Percentiles rank a stretch among this genome's conserved stretches.
These are phyloP conservation scores for Microbotryum scabiosae DNA, from an alignment of 1,284 basidiomycete genomes.

Conservation along the genomic window DNA sequence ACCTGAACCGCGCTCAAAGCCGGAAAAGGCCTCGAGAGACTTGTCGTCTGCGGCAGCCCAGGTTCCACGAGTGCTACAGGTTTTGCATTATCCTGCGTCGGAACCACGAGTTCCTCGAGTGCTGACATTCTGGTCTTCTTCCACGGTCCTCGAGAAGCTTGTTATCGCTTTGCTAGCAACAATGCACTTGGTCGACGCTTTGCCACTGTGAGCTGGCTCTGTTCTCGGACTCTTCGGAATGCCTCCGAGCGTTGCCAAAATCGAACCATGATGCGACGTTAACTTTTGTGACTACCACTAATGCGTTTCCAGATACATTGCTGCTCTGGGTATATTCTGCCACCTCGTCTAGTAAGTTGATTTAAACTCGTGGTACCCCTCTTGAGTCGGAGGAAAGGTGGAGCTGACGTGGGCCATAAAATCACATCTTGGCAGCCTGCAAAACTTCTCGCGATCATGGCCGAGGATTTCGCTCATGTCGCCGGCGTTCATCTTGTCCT, in stretches of 20 bases:
- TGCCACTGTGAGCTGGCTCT: constrained; percentile 50
- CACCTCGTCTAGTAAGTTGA: constrained; percentile 59
- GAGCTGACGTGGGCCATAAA: not conserved
- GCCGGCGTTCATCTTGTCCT: constrained; percentile 69
- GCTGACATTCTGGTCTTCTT: too few species aligned
- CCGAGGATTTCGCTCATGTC: constrained; percentile 83
- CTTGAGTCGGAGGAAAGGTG: too few species aligned
- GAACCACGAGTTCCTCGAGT: too few species aligned
- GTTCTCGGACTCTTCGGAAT: too few species aligned
- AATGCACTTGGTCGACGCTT: constrained; percentile 67
- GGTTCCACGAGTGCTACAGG: too few species aligned
- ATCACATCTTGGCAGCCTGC: constrained; percentile 34
- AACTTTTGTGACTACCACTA: not conserved
- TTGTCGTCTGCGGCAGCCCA: too few species aligned
- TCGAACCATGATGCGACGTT: not conserved
- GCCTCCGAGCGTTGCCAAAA: too few species aligned
- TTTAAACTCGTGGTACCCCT: not conserved
- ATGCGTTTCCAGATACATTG: constrained; percentile 44
- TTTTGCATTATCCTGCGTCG: too few species aligned
- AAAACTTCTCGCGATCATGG: constrained; percentile 81
- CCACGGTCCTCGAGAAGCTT: constrained; percentile 45
- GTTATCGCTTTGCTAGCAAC: constrained; percentile 67
- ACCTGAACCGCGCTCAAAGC: too few species aligned
- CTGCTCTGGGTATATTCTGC: constrained; percentile 67
- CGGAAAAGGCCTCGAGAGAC: too few species aligned